Evolutionary conservation across 352 stramenopile genomes (phyloP).

Genomic region (Pythium scleroteichum): DNA sequence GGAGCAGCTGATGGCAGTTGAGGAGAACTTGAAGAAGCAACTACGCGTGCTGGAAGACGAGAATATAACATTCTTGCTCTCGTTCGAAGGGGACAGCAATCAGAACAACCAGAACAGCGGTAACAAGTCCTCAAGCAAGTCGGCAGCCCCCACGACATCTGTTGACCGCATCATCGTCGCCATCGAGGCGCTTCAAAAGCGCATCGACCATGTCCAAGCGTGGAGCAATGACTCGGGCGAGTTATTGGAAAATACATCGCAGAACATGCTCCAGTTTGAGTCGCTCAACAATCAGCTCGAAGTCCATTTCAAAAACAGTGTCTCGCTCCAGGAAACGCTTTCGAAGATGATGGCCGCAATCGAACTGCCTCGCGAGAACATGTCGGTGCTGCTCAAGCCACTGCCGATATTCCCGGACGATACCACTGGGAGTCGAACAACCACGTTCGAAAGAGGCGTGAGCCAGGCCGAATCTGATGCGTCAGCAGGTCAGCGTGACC

Average conservation of each 20-base stretch:
- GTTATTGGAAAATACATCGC: constrained; percentile 55
- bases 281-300: constrained; percentile 80
- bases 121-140: neutral
- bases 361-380: constrained; percentile 55
- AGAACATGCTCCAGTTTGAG: constrained; percentile 79
- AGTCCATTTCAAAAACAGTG: constrained; percentile 80
- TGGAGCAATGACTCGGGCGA: constrained; percentile 71
- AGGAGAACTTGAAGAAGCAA: constrained; percentile 58
- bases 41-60: constrained; percentile 63
- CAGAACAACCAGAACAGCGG: constrained; percentile 9
- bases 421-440: neutral
- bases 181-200: constrained; percentile 51
- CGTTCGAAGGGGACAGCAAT: constrained; percentile 46
- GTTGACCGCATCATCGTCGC: constrained; percentile 64
- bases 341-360: constrained; percentile 49
- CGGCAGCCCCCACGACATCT: constrained; percentile 24
- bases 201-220: constrained; percentile 42
- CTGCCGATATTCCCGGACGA: constrained; percentile 53
- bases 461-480: constrained; percentile 23
- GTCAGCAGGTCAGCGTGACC: constrained; percentile 17
- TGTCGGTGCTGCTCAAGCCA: constrained; percentile 52
- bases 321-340: constrained; percentile 58
- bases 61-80: constrained; percentile 75
- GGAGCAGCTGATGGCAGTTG: constrained; percentile 46
- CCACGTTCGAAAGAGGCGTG: constrained; percentile 10